Conservation (phyloP, 2,329 filamentous ascomycete species). For the Albophoma yamanashiensis region DNA sequence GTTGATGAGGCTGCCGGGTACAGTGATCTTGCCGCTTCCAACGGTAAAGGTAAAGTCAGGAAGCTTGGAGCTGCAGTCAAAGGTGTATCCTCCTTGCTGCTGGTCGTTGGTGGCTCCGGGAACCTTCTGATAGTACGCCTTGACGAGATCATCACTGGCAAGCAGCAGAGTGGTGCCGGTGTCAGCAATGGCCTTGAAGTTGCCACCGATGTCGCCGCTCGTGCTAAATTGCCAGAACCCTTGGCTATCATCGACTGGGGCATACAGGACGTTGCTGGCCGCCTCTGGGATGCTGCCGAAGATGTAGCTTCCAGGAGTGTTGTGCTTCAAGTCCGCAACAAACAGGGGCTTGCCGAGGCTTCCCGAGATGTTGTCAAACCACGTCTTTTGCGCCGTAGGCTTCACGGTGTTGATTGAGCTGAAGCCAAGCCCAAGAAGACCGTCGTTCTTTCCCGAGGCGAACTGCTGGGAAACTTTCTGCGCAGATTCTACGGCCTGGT, state of each 20-base stretch:
- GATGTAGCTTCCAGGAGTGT: slow-evolving; percentile 52
- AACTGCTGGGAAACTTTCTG: slow-evolving; percentile 27
- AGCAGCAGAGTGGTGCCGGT: slow-evolving; percentile 56
- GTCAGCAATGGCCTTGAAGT: slow-evolving; percentile 37
- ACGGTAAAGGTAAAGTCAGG: slow-evolving; percentile 44
- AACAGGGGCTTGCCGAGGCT: slow-evolving; percentile 19
- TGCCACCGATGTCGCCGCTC: slow-evolving; percentile 9
- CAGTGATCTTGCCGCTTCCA: slow-evolving; percentile 44
- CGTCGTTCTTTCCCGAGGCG: slow-evolving; percentile 24
- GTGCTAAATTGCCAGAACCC: slow-evolving; percentile 54
- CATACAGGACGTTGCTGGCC: slow-evolving; percentile 46
- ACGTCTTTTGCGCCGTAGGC: slow-evolving; percentile 29
- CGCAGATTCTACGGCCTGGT: slow-evolving; percentile 32
- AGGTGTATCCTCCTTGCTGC: slow-evolving; percentile 30
- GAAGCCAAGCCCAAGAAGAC: slow-evolving; percentile 33
- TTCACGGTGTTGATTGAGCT: slow-evolving; percentile 29
- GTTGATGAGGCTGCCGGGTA: slow-evolving; percentile 44
- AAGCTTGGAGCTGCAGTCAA: slow-evolving; percentile 34
- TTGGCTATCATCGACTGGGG: slow-evolving; percentile 39
- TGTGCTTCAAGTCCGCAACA: slow-evolving; percentile 24
- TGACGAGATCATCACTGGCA: slow-evolving; percentile 39
- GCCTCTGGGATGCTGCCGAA: slow-evolving; percentile 46
- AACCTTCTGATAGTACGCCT: slow-evolving; percentile 37
- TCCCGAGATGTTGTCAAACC: slow-evolving; percentile 23
- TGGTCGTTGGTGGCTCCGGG: slow-evolving; percentile 28